Evolutionary conservation across 2,329 filamentous ascomycete species (phyloP).

Genomic region (Aspergillus fijiensis): DNA sequence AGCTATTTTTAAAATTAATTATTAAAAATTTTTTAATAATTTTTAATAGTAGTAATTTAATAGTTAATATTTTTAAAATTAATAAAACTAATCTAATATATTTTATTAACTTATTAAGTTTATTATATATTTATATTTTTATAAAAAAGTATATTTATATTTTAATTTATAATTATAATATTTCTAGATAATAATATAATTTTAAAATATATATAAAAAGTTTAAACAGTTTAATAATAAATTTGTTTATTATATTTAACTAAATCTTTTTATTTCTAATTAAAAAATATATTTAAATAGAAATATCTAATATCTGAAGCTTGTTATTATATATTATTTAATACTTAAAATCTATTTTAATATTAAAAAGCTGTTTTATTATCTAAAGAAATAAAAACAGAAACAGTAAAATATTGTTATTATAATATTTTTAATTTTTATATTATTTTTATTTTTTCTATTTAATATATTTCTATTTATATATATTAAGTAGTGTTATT

Average conservation of each 20-base stretch:
- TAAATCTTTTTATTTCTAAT: not conserved
- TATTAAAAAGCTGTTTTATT: too few relatives aligned
- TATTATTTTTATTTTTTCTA: too few relatives aligned
- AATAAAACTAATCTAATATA: not conserved
- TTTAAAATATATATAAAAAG: not conserved
- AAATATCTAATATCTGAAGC: not conserved
- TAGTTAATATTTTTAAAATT: not conserved
- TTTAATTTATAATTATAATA: not conserved
- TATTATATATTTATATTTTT: not conserved
- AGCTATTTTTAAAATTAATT: not conserved
- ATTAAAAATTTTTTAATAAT: not conserved
- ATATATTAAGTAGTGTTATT: too few relatives aligned
- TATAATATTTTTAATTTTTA: too few relatives aligned
- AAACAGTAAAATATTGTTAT: too few relatives aligned
- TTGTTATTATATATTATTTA: not conserved
- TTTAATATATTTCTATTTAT: too few relatives aligned
- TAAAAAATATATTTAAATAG: not conserved
- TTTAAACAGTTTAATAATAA: not conserved
- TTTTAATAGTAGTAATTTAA: not conserved
- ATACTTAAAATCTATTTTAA: not conserved
- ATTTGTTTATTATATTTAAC: not conserved
- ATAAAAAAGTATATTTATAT: not conserved
- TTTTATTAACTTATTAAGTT: not conserved
- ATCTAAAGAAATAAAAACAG: too few relatives aligned
- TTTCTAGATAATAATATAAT: not conserved